Conservation (phyloP, 2,329 filamentous ascomycete genomes). For the Verticillium albo-atrum region DNA sequence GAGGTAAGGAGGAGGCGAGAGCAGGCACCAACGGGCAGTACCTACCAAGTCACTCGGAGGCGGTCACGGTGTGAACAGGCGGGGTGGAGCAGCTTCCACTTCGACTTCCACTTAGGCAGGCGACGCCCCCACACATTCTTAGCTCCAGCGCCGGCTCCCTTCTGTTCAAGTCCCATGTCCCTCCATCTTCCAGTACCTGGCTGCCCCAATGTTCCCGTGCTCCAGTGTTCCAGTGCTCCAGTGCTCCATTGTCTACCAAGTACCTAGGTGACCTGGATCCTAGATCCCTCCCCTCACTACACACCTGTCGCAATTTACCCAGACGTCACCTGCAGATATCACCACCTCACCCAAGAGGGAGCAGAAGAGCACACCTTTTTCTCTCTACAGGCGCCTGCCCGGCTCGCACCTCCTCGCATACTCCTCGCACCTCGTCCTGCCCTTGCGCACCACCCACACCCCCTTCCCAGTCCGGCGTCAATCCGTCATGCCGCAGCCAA, state of each 20-base stretch:
- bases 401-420: not conserved
- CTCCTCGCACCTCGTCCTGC: too few species aligned
- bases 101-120: not conserved
- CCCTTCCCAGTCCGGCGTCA: not conserved
- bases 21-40: not conserved
- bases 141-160: not conserved
- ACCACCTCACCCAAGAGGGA: not conserved
- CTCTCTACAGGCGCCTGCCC: not conserved
- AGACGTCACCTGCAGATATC: not conserved
- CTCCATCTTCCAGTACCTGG: not conserved
- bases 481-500: not conserved
- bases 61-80: not conserved
- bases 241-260: not conserved
- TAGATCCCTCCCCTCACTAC: not conserved
- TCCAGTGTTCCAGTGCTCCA: not conserved
- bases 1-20: too few species aligned
- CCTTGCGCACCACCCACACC: not conserved
- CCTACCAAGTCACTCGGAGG: not conserved
- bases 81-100: not conserved
- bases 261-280: not conserved
- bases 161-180: not conserved
- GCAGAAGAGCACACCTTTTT: not conserved
- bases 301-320: not conserved
- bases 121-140: not conserved
- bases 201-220: too few species aligned